Evolutionary conservation across 768 basidiomycete species (phyloP).

Genomic region (Auricularia cornea): DNA sequence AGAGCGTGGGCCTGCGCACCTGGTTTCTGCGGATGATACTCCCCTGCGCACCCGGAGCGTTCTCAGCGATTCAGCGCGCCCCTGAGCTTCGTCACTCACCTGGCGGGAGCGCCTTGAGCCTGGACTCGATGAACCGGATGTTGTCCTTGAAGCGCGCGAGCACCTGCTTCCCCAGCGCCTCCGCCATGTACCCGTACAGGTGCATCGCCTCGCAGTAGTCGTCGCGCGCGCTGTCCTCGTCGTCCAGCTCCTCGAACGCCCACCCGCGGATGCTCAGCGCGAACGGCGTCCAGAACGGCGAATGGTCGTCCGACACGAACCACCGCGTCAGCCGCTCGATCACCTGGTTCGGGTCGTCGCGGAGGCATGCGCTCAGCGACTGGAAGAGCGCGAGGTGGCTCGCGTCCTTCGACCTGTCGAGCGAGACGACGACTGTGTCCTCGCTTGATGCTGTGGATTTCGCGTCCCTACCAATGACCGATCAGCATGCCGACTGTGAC

Average conservation of each 20-base stretch:
- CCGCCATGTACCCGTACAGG: slow-evolving; percentile 5
- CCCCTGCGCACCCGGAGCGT: background rate
- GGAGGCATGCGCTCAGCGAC: slow-evolving; percentile 4
- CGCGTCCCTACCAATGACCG: background rate
- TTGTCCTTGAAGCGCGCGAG: slow-evolving; percentile 9
- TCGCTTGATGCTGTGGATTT: background rate
- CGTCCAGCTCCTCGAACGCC: slow-evolving; percentile 10
- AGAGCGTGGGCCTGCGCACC: background rate
- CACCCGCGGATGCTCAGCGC: slow-evolving; percentile 9
- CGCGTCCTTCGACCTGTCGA: background rate
- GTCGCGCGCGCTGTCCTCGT: slow-evolving; percentile 6
- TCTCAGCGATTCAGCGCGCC: background rate
- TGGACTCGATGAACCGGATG: slow-evolving; percentile 8
- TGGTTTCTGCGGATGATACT: background rate
- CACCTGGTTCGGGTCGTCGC: slow-evolving; percentile 8
- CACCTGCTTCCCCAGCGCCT: slow-evolving; percentile 7
- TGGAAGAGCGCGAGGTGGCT: slow-evolving; percentile 8
- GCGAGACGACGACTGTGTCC: background rate
- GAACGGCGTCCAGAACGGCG: slow-evolving; percentile 10
- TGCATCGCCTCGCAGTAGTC: slow-evolving; percentile 8
- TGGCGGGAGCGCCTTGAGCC: slow-evolving; percentile 7
- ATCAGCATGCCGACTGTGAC: background rate
- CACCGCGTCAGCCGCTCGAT: slow-evolving; percentile 8
- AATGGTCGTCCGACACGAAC: slow-evolving; percentile 6
- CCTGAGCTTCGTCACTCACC: background rate